Base-by-base conservation (phyloP, 345 rosid species). In the Hibiscus trionum region DNA sequence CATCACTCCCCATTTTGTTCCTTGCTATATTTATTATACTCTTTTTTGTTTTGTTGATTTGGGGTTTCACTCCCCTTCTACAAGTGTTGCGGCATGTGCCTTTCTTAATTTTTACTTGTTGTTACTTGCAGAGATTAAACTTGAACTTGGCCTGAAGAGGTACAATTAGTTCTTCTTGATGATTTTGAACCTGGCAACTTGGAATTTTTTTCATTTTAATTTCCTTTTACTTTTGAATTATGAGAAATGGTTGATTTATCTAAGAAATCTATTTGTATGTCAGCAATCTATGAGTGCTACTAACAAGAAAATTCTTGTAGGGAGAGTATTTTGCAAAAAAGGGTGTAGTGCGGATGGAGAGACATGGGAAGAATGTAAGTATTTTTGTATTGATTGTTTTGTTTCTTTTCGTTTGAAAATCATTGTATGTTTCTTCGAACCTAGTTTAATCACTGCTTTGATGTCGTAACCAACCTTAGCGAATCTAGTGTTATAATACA, bases 261-360 rank as follows among this genome's bases (percentile, higher is more conserved):
- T n/a, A 14, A 47, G 57, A 26, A 15, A 27, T 66, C 2, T 44
- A 11, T 26, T 21, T 55, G 27, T 19, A 55, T 64, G 70, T 44
- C 35, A 11, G 44, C 60, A 2, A 50, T 16, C 42, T 10, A 10
- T 67, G 31, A 57, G 42, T 29, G 69, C 39, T 76, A 69, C 76
- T 44, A 27, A 52, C 56, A 69, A 29, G 4, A 70, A 57, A 67
- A 7, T 77, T 77, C 76, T 50, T 66, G 75, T 79, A 95, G 99
- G 99, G 99, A 88, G 99, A 80, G 96, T 95, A 15, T 95, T 95
- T 76, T 95, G 99, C 91, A 95, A 95, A 77, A 95, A 95, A 79
- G 99, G 93, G 5, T 95, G 99, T 65, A 84, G 79, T 64, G 69
- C 93, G 4, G 94, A 90, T 14, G 90, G 94, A 72, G 97, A 92